Base-by-base conservation (phyloP, 2,329 filamentous ascomycete genomes). In the Trichoderma brevicompactum region DNA sequence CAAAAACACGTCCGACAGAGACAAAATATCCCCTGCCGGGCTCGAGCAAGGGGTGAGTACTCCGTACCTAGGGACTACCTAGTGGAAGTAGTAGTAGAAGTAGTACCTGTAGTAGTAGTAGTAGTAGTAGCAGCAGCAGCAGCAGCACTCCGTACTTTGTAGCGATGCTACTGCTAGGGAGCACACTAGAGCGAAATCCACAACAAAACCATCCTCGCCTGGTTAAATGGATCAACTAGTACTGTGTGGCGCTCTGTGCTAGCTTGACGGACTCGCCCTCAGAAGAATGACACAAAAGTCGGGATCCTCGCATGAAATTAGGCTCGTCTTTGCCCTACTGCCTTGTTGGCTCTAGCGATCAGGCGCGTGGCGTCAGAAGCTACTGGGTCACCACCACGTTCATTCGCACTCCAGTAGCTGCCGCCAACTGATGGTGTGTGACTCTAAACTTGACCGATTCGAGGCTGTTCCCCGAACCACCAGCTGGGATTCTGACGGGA, bases 401-500 rank as follows among this genome's bases (percentile, higher is more conserved):
- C 49, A 44, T 41, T 61, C 23, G 5, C 38, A 53, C 40, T 53
- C 40, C 48, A 61, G 34, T 43, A 43, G 54, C 12, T 53, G 63
- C 53, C 44, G 55, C 63, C 63, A 53, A 41, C 19, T 53, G 32
- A 23, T 46, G 23, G 55, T 49, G 56, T 50, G 34, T 23, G 55
- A 41, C 43, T 23, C 66, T 19, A 59, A n/a, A 69, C 72, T 74
- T 74, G 69, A 48, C 74, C 73, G 58, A 66, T 73, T 74, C 63
- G 68, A 75, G 74, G 65, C 58, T 65, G 69, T 73, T 52, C 70
- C 68, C 73, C 73, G 73, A 72, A 66, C 65, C 71, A 67, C 67
- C 68, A 66, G 67, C 69, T 67, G 59, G 68, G 69, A 69, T 66
- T 64, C 69, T 69, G 40, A 36, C 28, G 60, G 60, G 49, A 63